These are phyloP conservation scores for Mortierella sp. DNA, from an alignment of 371 early-diverging fungal species.

Conservation along the genomic window DNA sequence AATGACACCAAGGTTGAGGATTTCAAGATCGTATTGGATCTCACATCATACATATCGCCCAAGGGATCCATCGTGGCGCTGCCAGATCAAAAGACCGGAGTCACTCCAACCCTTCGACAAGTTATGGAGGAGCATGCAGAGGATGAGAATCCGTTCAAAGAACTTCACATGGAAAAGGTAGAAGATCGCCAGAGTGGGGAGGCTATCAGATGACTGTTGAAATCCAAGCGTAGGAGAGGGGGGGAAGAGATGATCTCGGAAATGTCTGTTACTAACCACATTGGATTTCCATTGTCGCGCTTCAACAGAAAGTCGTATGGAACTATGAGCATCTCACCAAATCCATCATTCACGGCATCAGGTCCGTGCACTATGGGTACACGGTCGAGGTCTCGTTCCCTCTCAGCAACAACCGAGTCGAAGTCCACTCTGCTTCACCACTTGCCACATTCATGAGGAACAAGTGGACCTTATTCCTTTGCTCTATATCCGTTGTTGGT, in stretches of 20 bases:
- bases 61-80: slow-evolving; percentile 27
- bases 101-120: slow-evolving; percentile 22
- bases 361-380: slow-evolving; percentile 41
- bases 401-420: slow-evolving; percentile 22
- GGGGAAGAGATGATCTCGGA: no score
- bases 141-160: slow-evolving; percentile 46
- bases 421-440: slow-evolving; percentile 32
- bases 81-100: slow-evolving; percentile 23
- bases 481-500: slow-evolving; percentile 23
- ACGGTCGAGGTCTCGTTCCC: slow-evolving; percentile 50
- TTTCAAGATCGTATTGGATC: slow-evolving; percentile 41
- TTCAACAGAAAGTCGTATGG: slow-evolving; percentile 33
- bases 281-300: background rate
- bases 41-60: slow-evolving; percentile 28
- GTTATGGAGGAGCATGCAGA: slow-evolving; percentile 41
- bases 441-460: slow-evolving; percentile 35
- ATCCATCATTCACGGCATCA: slow-evolving; percentile 32
- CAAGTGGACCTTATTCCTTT: slow-evolving; percentile 30
- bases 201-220: no score
- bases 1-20: slow-evolving; percentile 27
- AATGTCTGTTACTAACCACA: background rate
- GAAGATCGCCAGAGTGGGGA: background rate
- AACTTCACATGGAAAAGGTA: slow-evolving; percentile 46
- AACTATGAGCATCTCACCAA: slow-evolving; percentile 42
- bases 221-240: no score